Evolutionary conservation across 2,329 filamentous ascomycete genomes (phyloP), one percentile per base, ranked within the genome.

Genomic region (Helicocarpus griseus): DNA sequence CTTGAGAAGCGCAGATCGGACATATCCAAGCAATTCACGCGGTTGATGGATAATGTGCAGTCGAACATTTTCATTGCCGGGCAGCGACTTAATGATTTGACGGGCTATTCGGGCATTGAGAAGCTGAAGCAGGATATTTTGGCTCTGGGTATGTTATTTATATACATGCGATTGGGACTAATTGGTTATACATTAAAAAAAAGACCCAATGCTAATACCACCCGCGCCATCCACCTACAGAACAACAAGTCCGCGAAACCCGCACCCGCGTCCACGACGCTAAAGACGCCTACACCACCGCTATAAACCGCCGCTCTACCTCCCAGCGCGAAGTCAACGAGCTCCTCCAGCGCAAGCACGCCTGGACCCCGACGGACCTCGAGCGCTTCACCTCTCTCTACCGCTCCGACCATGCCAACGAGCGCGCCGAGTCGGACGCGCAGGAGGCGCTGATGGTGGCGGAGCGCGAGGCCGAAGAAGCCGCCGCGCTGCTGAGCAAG

Each of bases 311-410:
- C 59, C 87, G 94, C 58, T 85, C 88, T n/a, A 74, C 85, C 14
- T 95, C 90, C 1, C 91, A 97, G 71, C 88, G 93, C 59, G 93
- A 98, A 74, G 90, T 97, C 36, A 96, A 95, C 44, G 88, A 89
- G 21, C 79, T 98, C 22, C 80, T 98, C 6, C 91, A 95, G 55
- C 82, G 93, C 53, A 97, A 98, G 71, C 89, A 95, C 69, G 86
- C 84, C 17, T 98, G 93, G 93, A 83, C 83, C 0, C 83, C 90
- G 0, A 67, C 75, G 1, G 93, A 98, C 70, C 80, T 98, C 28
- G 93, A 98, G 71, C 83, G 91, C 51, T 98, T 98, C 76, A 98
- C 94, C 53, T 78, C 82, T 33, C 79, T 98, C 41, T 96, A 98
- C 70, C 81, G 93, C 41, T 86, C 84, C 50, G 93, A 98, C 71